Base-by-base conservation (phyloP, 805 yeast genomes). In the Wickerhamomyces chambardii region DNA sequence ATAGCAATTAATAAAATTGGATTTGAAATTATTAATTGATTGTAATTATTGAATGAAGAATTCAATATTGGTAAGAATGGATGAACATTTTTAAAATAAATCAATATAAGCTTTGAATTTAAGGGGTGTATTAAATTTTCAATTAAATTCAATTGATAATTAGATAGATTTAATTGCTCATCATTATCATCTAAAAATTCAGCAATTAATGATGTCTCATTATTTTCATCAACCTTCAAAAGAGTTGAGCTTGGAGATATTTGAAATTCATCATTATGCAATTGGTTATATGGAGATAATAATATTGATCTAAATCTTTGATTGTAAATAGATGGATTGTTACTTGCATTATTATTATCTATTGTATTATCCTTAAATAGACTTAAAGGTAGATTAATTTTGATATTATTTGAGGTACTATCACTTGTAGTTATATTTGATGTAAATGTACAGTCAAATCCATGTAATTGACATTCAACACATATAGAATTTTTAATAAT, bases 61-160 rank as follows among this genome's bases (percentile, higher is more conserved):
- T n/a, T n/a, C n/a, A 55, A 29, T 8, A 56, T 43, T 6, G 59
- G 59, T 4, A 50, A 37, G 7, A 45, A 37, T 10, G 53, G 50
- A 26, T 54, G 58, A 6, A 54, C 52, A 14, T 45, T 36, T 22
- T 42, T 45, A 36, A 53, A 48, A 35, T 41, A 56, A 14, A 53
- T 19, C 27, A 47, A 42, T 7, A 54, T 28, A 15, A 56, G 34
- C 12, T 44, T 33, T 10, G 40, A 28, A 4, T 52, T 50, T 34
- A 44, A 40, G 6, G 50, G 47, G 11, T 45, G 43, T 10, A 55
- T 48, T 6, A 47, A 32, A 21, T 51, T 43, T 32, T 50, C 55
- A 34, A 53, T 45, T 30, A 45, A 56, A 41, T 51, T 56, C 32
- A 50, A 50, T 29, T 53, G 58, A 14, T 43, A 28, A 29, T 43